Conservation (phyloP, 1,284 basidiomycete species). For the Ustilago nuda region DNA sequence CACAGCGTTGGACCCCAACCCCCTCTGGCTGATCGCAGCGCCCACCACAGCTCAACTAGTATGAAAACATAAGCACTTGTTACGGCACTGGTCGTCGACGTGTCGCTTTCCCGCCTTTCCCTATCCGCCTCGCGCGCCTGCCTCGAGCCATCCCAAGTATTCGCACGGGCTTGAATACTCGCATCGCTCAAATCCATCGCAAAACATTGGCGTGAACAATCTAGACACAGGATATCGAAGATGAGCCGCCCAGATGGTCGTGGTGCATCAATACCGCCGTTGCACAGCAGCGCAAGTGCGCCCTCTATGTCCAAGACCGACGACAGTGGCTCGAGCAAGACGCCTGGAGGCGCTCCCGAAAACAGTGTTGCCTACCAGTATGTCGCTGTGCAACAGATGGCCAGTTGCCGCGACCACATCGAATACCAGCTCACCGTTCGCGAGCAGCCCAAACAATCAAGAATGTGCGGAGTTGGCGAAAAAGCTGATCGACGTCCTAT, state of each 20-base stretch:
- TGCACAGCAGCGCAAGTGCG: slow-evolving; percentile 7
- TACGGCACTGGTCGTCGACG: not conserved
- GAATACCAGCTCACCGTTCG: slow-evolving; percentile 63
- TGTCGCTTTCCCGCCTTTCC: not conserved
- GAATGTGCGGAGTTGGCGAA: slow-evolving; percentile 72
- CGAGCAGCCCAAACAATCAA: slow-evolving; percentile 65
- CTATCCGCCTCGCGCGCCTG: not conserved
- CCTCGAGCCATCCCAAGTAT: not conserved
- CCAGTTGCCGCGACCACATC: slow-evolving; percentile 53
- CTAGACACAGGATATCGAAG: not conserved
- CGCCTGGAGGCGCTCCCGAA: slow-evolving; percentile 22
- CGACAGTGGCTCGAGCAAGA: slow-evolving; percentile 34
- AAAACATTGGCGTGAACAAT: not conserved
- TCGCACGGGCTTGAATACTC: not conserved
- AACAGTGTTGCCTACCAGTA: slow-evolving; percentile 59
- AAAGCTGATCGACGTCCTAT: slow-evolving; percentile 92
- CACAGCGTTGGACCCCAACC: not conserved
- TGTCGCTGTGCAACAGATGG: slow-evolving; percentile 57
- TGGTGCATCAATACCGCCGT: slow-evolving; percentile 10
- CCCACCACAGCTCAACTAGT: slow-evolving; percentile 12
- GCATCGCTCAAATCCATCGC: not conserved
- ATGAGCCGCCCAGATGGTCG: slow-evolving; percentile 28
- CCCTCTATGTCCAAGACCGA: slow-evolving; percentile 25
- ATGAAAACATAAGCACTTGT: slow-evolving; percentile 8
- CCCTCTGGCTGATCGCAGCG: not conserved